Percentiles rank a stretch among this genome's conserved stretches.
phyloP scores from a whole-genome alignment of 1,139 yeast genomes.

The Casaregolazyma suthepensis region DNA sequence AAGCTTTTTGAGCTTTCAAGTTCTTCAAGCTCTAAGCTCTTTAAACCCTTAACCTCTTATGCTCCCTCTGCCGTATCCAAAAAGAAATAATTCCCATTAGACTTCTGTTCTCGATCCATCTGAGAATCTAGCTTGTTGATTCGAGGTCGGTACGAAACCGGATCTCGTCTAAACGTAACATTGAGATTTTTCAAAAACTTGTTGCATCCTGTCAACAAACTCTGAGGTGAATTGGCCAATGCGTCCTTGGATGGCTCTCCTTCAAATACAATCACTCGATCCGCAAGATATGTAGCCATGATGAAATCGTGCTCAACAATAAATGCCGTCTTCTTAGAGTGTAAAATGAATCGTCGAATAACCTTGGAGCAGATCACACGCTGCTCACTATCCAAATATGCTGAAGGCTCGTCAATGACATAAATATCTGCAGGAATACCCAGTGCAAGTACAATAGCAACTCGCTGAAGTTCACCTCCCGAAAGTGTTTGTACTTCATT shows the following conservation, averaged over 20 bases:
- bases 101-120: constrained; percentile 97
- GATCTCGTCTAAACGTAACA: constrained; percentile 98
- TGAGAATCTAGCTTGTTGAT: constrained; percentile 95
- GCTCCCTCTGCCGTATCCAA: constrained; percentile 53
- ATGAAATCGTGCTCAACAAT: constrained; percentile 99
- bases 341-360: constrained; percentile 91
- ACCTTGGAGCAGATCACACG: constrained; percentile 99
- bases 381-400: constrained; percentile 97
- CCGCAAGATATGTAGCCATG: constrained; percentile 99
- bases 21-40: too few species aligned
- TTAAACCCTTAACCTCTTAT: too few species aligned
- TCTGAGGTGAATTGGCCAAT: constrained; percentile 79
- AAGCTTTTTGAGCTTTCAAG: too few species aligned
- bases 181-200: constrained; percentile 92
- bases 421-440: constrained; percentile 96
- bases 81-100: constrained; percentile 89
- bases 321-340: constrained; percentile 95
- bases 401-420: constrained; percentile 97
- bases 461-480: constrained; percentile 99
- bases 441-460: constrained; percentile 89
- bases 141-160: constrained; percentile 96
- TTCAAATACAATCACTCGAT: constrained; percentile 95
- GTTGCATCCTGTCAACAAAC: constrained; percentile 94
- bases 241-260: constrained; percentile 87
- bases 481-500: constrained; percentile 96